Evolutionary conservation across 805 yeast species (phyloP).

Genomic region (Zygosaccharomyces lentus): DNA sequence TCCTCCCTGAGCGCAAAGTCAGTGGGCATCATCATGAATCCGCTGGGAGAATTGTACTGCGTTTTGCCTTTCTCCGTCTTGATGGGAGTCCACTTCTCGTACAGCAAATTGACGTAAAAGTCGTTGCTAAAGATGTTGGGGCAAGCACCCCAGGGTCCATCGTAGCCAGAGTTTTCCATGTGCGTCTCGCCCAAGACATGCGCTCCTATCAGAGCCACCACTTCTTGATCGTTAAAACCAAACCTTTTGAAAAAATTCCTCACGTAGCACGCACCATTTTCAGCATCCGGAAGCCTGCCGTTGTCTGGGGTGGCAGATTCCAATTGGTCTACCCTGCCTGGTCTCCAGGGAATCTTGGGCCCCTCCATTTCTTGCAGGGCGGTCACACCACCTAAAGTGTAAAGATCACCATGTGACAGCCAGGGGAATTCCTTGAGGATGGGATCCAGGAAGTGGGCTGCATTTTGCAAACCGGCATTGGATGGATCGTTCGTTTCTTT

Average conservation of each 20-base stretch:
- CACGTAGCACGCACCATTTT: slow-evolving; percentile 60
- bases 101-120: slow-evolving; percentile 54
- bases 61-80: slow-evolving; percentile 56
- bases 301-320: slow-evolving; percentile 53
- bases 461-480: slow-evolving; percentile 61
- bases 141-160: slow-evolving; percentile 86
- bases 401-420: slow-evolving; percentile 75
- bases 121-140: slow-evolving; percentile 74
- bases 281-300: slow-evolving; percentile 73
- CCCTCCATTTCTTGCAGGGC: slow-evolving; percentile 79
- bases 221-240: slow-evolving; percentile 67
- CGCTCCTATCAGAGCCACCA: slow-evolving; percentile 71
- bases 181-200: slow-evolving; percentile 79
- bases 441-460: slow-evolving; percentile 52
- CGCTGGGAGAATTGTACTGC: slow-evolving; percentile 59
- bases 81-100: slow-evolving; percentile 51
- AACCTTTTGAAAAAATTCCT: slow-evolving; percentile 58
- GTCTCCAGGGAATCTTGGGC: slow-evolving; percentile 74
- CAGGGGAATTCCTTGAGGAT: slow-evolving; percentile 55
- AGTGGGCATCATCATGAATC: slow-evolving; percentile 83
- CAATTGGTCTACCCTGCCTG: slow-evolving; percentile 65
- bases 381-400: slow-evolving; percentile 72
- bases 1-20: slow-evolving; percentile 69
- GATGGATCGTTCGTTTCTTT: slow-evolving; percentile 52
- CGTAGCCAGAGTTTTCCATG: slow-evolving; percentile 64